Conservation (phyloP, 768 basidiomycete genomes). For the Suillus placidus region DNA sequence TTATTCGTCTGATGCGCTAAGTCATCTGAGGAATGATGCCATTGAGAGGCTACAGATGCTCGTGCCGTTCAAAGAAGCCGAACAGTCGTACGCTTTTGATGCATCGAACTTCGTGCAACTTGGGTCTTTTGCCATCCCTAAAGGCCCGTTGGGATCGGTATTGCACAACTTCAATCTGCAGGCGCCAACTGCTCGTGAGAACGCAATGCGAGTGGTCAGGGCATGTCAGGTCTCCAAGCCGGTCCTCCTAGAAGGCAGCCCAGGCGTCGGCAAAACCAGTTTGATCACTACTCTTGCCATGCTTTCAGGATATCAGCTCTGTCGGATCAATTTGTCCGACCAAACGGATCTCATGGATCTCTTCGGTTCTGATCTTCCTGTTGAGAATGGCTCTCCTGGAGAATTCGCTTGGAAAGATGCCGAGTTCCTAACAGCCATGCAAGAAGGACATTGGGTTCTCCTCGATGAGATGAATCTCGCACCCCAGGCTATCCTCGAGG, state of each 20-base stretch:
- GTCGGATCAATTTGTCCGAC: conserved; percentile 96
- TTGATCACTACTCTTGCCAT: conserved; percentile 86
- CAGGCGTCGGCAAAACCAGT: conserved; percentile 98
- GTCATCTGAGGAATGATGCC: conserved; percentile 64
- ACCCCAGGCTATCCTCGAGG: conserved; percentile 94
- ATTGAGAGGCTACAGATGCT: conserved; percentile 54
- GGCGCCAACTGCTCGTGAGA: conserved; percentile 87
- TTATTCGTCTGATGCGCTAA: conserved; percentile 61
- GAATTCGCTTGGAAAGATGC: conserved; percentile 98
- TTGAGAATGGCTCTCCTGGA: conserved; percentile 87
- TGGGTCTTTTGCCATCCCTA: conserved; percentile 73
- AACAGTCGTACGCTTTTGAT: conserved; percentile 36
- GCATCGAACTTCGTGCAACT: conserved; percentile 50
- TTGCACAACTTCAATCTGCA: conserved; percentile 70
- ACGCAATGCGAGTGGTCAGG: conserved; percentile 85
- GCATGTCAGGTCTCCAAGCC: conserved; percentile 91
- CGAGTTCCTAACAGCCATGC: conserved; percentile 90
- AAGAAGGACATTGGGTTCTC: conserved; percentile 96
- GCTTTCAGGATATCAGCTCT: conserved; percentile 74
- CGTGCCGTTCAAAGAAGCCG: conserved; percentile 44
- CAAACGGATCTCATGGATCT: conserved; percentile 97
- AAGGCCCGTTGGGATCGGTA: conserved; percentile 47
- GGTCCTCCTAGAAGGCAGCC: conserved; percentile 94
- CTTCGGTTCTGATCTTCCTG: conserved; percentile 94
- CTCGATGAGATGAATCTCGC: conserved; percentile 99